Base-by-base conservation (phyloP, 768 basidiomycete species). In the Tubosaeta brunneosetosa region DNA sequence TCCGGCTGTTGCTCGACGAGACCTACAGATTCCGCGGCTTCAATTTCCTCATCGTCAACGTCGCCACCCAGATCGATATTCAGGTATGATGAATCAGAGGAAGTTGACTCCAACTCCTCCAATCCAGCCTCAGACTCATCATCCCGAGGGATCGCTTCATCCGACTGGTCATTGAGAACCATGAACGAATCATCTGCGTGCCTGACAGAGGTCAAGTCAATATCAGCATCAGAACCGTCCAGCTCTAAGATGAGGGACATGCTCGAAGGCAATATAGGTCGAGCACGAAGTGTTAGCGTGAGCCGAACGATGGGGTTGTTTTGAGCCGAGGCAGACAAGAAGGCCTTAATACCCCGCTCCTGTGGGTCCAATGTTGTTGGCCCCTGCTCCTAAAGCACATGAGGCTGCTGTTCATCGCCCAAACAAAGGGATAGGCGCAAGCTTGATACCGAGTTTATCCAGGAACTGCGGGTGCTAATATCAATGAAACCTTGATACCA, bases 361-460 rank as follows among this genome's bases (percentile, higher is more conserved):
- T 56, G 60, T 59, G 60, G 59, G 62, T 61, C 60, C 62, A 56
- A 19, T 3, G 17, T 4, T 44, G 43, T 44, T 47, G 19, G 44
- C 38, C 37, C 37, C 54, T n/a, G 50, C 7, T 13, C 14, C 14
- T 17, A 17, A 40, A 11, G 17, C 11, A 51, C 52, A 55, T 7
- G 50, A 53, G 57, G 56, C 11, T 44, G 38, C 9, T 50, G 53
- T 50, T 11, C 6, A 63, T 55, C 55, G 6, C 50, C 52, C 64
- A 56, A 53, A 61, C 33, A 54, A 51, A 38, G 61, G n/a, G 50
- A 58, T 56, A 49, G 33, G 34, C 64, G 64, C 61, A 64, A 66
- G 58, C 47, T 33, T 37, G 31, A 22, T 34, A 55, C 64, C 55
- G 49, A 48, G 34, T 57, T 49, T 27, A 41, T 48, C 44, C 17